These are phyloP conservation scores for Cokeromyces recurvatus DNA, from an alignment of 371 early-diverging fungal species.

Conservation along the genomic window DNA sequence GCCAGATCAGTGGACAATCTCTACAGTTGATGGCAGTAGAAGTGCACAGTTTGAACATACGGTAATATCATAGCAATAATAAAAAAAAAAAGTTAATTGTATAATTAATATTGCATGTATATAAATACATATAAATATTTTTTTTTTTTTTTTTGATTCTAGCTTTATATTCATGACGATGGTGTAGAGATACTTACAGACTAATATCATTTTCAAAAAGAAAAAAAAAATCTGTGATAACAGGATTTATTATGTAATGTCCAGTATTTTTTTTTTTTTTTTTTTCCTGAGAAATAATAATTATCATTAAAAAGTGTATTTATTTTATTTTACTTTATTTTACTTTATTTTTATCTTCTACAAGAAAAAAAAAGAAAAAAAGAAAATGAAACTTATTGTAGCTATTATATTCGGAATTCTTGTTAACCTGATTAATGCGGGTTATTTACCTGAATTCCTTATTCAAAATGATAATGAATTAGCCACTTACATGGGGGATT, in stretches of 20 bases:
- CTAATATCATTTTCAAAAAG: neutral
- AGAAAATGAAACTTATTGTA: too few relatives aligned
- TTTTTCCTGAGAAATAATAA: too few relatives aligned
- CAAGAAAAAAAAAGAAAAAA: too few relatives aligned
- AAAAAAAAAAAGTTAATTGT: too few relatives aligned
- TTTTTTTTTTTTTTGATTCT: too few relatives aligned
- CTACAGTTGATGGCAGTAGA: slow-evolving; percentile 77
- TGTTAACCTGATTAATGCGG: slow-evolving; percentile 5
- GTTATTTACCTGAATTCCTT: slow-evolving; percentile 13
- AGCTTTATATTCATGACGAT: slow-evolving; percentile 57
- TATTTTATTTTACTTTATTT: too few relatives aligned
- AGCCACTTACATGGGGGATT: slow-evolving; percentile 1
- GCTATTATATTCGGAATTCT: neutral
- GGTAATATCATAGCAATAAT: neutral
- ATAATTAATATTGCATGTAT: too few relatives aligned
- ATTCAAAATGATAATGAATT: slow-evolving; percentile 10
- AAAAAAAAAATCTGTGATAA: too few relatives aligned
- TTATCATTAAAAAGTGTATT: too few relatives aligned
- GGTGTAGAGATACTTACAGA: slow-evolving; percentile 74
- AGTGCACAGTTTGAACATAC: slow-evolving; percentile 77
- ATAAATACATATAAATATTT: neutral
- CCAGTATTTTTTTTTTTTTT: too few relatives aligned
- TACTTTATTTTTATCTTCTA: too few relatives aligned
- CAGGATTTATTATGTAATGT: too few relatives aligned
- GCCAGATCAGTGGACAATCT: slow-evolving; percentile 89